Conservation (phyloP, 2,329 filamentous ascomycete species). For the Neofusicoccum parvum region DNA sequence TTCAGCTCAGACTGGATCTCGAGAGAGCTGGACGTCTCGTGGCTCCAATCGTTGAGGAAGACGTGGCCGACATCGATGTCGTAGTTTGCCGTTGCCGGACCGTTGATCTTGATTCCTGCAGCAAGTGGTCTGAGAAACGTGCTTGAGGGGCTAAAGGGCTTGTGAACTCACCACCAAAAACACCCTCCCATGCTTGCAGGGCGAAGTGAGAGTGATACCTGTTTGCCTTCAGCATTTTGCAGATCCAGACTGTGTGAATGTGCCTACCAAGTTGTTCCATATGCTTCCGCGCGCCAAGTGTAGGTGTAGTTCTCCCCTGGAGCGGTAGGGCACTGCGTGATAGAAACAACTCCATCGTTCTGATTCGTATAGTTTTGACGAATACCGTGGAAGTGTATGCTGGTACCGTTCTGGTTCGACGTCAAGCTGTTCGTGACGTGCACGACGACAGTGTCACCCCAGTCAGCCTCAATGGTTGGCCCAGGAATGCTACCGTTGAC, state of each 20-base stretch:
- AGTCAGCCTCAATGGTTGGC: conserved; percentile 31
- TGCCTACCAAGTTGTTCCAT: conserved; percentile 31
- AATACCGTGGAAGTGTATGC: conserved; percentile 65
- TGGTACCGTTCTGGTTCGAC: conserved; percentile 56
- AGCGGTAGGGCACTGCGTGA: conserved; percentile 44
- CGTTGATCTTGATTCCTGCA: conserved; percentile 41
- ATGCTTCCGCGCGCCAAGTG: conserved; percentile 52
- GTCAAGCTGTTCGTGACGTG: conserved; percentile 55
- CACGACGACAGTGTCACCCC: conserved; percentile 49
- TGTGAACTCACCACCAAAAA: conserved; percentile 25
- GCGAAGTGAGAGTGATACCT: conserved; percentile 36
- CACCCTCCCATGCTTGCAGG: conserved; percentile 39
- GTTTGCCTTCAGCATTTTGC: neutral
- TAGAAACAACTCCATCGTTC: conserved; percentile 58
- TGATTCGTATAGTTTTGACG: conserved; percentile 58
- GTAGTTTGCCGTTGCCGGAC: conserved; percentile 41
- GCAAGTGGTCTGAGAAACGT: neutral
- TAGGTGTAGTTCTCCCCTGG: conserved; percentile 49
- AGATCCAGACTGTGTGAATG: neutral
- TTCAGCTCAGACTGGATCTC: neutral
- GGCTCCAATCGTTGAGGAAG: conserved; percentile 45
- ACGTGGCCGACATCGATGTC: conserved; percentile 42
- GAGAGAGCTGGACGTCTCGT: conserved; percentile 8
- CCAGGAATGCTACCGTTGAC: conserved; percentile 18
- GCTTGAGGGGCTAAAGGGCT: too few relatives aligned